Percentiles rank a stretch among this genome's conserved stretches.
phyloP scores from a whole-genome alignment of 257 asterid genomes.

The Capsicum pubescens region DNA sequence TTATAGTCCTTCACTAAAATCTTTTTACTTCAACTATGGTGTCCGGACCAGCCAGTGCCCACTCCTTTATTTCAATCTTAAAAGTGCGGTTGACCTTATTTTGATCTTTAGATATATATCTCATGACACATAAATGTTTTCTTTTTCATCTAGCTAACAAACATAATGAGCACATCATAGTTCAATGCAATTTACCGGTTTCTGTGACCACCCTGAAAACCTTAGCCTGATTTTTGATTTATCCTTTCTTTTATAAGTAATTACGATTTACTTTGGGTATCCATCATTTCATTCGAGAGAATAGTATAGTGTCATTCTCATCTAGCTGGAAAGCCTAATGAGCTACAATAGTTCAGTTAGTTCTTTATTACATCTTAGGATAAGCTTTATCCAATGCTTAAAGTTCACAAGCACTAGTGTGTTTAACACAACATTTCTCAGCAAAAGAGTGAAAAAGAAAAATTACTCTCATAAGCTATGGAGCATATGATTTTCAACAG shows the following conservation, averaged over 20 bases:
- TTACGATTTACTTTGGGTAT: background rate
- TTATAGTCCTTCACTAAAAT: background rate
- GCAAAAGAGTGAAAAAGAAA: conserved; percentile 8
- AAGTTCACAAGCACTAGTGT: conserved; percentile 3
- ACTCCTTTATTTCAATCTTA: background rate
- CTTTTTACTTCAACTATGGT: background rate
- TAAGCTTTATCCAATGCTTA: conserved; percentile 19
- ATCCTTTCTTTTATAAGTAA: background rate
- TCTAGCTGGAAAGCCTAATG: background rate
- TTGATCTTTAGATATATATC: background rate
- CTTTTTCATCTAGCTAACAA: background rate
- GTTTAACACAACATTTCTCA: background rate
- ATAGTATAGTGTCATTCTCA: background rate
- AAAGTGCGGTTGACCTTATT: background rate
- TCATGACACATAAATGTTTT: background rate
- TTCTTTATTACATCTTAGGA: background rate
- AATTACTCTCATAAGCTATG: conserved; percentile 4
- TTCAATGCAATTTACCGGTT: background rate
- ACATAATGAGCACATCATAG: background rate
- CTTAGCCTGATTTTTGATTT: background rate
- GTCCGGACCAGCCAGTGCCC: background rate
- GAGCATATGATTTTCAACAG: background rate
- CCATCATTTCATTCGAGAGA: background rate
- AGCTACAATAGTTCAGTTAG: background rate
- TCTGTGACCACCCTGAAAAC: background rate